Conservation (phyloP, 495 filamentous ascomycete species). For the Xylaria intraflava region DNA sequence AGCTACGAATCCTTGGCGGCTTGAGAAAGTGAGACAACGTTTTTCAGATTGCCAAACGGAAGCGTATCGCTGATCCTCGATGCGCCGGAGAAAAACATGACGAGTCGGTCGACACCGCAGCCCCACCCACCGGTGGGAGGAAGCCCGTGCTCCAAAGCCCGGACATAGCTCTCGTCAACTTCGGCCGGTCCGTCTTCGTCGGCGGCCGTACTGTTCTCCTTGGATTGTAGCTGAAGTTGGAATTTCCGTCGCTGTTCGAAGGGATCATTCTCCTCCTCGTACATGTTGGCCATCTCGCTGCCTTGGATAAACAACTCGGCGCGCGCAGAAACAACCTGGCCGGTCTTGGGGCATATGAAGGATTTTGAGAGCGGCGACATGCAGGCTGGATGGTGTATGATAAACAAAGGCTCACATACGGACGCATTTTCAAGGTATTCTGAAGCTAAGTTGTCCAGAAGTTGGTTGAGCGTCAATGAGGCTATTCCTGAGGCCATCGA, state of each 20-base stretch:
- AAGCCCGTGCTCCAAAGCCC: constrained; percentile 77
- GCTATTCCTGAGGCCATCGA: constrained; percentile 23
- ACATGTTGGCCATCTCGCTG: constrained; percentile 83
- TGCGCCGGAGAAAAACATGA: constrained; percentile 77
- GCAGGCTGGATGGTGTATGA: constrained; percentile 84
- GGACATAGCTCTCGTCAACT: constrained; percentile 78
- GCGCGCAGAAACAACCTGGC: constrained; percentile 65
- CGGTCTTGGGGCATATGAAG: constrained; percentile 53
- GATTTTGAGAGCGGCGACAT: constrained; percentile 90
- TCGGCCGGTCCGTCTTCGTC: constrained; percentile 18
- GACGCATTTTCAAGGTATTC: constrained; percentile 65
- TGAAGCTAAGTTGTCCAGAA: constrained; percentile 77
- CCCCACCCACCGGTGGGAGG: constrained; percentile 97
- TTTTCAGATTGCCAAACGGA: constrained; percentile 78
- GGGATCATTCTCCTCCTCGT: constrained; percentile 97
- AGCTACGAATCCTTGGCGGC: constrained; percentile 11
- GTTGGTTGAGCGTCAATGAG: constrained; percentile 68
- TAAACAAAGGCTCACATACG: constrained; percentile 69
- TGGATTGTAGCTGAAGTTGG: constrained; percentile 38
- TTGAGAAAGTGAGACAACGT: constrained; percentile 44
- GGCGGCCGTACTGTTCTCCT: constrained; percentile 17
- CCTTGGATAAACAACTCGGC: constrained; percentile 82
- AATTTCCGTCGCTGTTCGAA: constrained; percentile 84
- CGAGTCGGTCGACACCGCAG: constrained; percentile 80
- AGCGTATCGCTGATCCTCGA: constrained; percentile 75